A percentile compares a stretch with the other conserved stretches of the same genome.
Evolutionary conservation across 2,329 filamentous ascomycete species (phyloP).

Genomic region (Diaporthe sp.): DNA sequence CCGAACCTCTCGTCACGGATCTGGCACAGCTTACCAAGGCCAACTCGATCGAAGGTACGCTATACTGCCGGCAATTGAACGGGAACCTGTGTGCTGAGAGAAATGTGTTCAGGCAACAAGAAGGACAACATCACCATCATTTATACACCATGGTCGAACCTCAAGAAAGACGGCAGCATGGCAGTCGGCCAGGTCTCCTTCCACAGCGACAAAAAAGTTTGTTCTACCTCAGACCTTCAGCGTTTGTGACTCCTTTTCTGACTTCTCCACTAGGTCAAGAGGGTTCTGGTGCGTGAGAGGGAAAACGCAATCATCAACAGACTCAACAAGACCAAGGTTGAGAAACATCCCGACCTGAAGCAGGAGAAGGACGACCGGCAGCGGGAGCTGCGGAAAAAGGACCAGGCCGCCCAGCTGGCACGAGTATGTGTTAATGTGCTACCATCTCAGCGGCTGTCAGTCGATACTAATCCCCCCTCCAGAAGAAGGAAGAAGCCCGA

Average conservation of each 20-base stretch:
- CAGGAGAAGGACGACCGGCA: slow-evolving; percentile 85
- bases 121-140: slow-evolving; percentile 98
- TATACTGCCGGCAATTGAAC: neutral
- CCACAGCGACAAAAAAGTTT: slow-evolving; percentile 83
- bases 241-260: neutral
- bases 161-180: slow-evolving; percentile 97
- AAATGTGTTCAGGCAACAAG: slow-evolving; percentile 82
- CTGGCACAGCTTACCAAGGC: slow-evolving; percentile 98
- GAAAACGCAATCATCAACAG: slow-evolving; percentile 95
- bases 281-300: slow-evolving; percentile 82
- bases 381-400: slow-evolving; percentile 78
- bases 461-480: slow-evolving; percentile 17
- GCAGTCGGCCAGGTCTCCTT: slow-evolving; percentile 95
- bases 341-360: slow-evolving; percentile 86
- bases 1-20: slow-evolving; percentile 81
- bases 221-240: neutral
- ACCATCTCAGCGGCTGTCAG: neutral
- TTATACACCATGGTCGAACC: slow-evolving; percentile 96
- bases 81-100: neutral
- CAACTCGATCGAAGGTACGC: slow-evolving; percentile 93
- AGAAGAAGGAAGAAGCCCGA: slow-evolving; percentile 83
- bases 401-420: slow-evolving; percentile 73
- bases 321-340: slow-evolving; percentile 96
- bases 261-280: slow-evolving; percentile 73
- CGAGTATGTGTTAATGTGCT: slow-evolving; percentile 64